Evolutionary conservation across 768 basidiomycete species (phyloP).

Genomic region (Naematelia encephala): DNA sequence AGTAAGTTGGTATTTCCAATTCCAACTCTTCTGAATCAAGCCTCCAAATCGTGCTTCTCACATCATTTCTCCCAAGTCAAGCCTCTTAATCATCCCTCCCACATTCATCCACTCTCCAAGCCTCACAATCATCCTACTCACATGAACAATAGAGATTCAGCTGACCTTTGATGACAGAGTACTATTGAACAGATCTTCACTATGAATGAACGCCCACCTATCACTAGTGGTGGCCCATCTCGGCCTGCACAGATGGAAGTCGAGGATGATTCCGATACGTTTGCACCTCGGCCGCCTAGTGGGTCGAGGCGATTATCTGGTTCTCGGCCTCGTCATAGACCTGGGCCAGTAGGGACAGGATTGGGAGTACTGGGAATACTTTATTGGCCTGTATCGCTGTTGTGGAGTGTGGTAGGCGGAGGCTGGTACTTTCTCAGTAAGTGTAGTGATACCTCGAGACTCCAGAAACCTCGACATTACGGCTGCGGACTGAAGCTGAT

Average conservation of each 20-base stretch:
- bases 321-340: constrained; percentile 5
- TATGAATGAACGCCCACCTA: neutral
- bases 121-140: too few species aligned
- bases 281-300: constrained; percentile 5
- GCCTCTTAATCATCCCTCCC: too few species aligned
- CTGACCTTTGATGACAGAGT: constrained; percentile 10
- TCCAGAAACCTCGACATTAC: too few species aligned
- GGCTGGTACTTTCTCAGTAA: constrained; percentile 46
- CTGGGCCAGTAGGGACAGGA: constrained; percentile 4
- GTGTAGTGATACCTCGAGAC: constrained; percentile 6
- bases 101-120: too few species aligned
- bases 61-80: too few species aligned
- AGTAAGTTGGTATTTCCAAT: constrained; percentile 39
- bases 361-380: constrained; percentile 30
- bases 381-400: constrained; percentile 30
- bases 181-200: constrained; percentile 46
- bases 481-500: too few species aligned
- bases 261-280: neutral
- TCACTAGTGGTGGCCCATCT: constrained; percentile 1
- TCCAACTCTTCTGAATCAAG: too few species aligned
- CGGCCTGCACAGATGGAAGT: neutral
- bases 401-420: constrained; percentile 31
- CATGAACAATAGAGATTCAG: neutral
- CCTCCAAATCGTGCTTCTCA: too few species aligned
- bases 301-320: constrained; percentile 17